Evolutionary conservation across 2,329 filamentous ascomycete species (phyloP).

Genomic region (Zymoseptoria tritici): DNA sequence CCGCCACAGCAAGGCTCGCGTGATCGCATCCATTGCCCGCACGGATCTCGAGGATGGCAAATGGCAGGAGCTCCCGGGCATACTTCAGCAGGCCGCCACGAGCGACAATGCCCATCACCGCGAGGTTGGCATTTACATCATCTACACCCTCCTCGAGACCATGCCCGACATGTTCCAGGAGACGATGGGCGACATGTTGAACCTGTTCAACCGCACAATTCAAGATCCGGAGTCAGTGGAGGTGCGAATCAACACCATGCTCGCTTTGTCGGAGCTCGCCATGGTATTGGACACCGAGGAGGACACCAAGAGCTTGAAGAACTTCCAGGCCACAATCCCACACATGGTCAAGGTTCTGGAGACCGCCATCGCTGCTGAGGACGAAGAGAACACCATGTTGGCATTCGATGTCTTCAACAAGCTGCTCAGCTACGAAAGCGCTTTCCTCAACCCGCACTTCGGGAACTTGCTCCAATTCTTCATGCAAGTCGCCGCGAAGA

Average conservation of each 20-base stretch:
- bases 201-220: constrained; percentile 78
- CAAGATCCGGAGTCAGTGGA: constrained; percentile 84
- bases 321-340: constrained; percentile 75
- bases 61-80: constrained; percentile 72
- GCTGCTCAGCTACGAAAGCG: constrained; percentile 80
- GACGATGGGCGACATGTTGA: constrained; percentile 71
- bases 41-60: constrained; percentile 81
- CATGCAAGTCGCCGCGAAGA: constrained; percentile 76
- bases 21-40: constrained; percentile 79
- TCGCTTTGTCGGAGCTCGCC: constrained; percentile 79
- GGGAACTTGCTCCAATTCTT: constrained; percentile 89
- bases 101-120: constrained; percentile 70
- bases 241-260: constrained; percentile 89
- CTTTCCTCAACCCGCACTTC: constrained; percentile 76
- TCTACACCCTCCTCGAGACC: constrained; percentile 84
- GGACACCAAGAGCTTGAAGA: constrained; percentile 62
- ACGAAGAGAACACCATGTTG: constrained; percentile 83
- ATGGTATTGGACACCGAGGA: constrained; percentile 85
- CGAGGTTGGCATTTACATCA: constrained; percentile 86
- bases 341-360: constrained; percentile 86
- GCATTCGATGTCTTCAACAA: constrained; percentile 97
- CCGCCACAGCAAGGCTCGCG: constrained; percentile 78
- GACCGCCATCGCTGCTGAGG: constrained; percentile 60
- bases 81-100: constrained; percentile 71
- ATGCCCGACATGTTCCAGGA: constrained; percentile 78